Conservation (phyloP, 768 basidiomycete genomes). For the Hemileccinum rubropunctum region DNA sequence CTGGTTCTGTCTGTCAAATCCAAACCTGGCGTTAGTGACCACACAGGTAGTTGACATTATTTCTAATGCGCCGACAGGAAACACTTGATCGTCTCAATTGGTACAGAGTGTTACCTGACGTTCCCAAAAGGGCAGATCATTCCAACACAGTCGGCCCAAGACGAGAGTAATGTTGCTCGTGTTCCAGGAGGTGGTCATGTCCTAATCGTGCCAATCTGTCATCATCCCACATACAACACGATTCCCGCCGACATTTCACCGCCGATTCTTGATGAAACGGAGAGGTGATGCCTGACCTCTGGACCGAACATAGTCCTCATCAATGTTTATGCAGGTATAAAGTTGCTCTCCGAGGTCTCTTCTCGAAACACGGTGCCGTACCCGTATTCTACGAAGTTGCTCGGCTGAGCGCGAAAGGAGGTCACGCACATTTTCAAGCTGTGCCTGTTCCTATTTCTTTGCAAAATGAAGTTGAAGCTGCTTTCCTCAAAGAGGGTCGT, state of each 20-base stretch:
- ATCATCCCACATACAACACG: constrained; percentile 83
- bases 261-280: constrained; percentile 79
- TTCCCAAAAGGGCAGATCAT: constrained; percentile 95
- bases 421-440: constrained; percentile 91
- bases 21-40: constrained; percentile 71
- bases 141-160: constrained; percentile 63
- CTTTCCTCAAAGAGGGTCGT: constrained; percentile 71
- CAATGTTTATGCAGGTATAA: constrained; percentile 59
- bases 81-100: constrained; percentile 93
- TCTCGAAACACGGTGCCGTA: constrained; percentile 62
- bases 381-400: constrained; percentile 88
- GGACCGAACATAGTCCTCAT: constrained; percentile 2
- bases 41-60: background rate
- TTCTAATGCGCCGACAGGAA: constrained; percentile 51
- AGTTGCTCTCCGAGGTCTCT: constrained; percentile 66
- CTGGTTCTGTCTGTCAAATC: constrained; percentile 98
- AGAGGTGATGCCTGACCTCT: constrained; percentile 46
- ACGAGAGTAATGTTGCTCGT: constrained; percentile 33
- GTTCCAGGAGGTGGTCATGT: constrained; percentile 97
- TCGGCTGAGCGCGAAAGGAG: constrained; percentile 78
- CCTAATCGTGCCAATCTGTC: constrained; percentile 89
- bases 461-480: constrained; percentile 59
- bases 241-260: constrained; percentile 75
- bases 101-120: constrained; percentile 89
- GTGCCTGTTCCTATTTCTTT: constrained; percentile 72